A percentile compares a stretch with the other conserved stretches of the same genome.
phyloP scores from a whole-genome alignment of 2,329 filamentous ascomycete species.

The Aspergillus fumigatus region DNA sequence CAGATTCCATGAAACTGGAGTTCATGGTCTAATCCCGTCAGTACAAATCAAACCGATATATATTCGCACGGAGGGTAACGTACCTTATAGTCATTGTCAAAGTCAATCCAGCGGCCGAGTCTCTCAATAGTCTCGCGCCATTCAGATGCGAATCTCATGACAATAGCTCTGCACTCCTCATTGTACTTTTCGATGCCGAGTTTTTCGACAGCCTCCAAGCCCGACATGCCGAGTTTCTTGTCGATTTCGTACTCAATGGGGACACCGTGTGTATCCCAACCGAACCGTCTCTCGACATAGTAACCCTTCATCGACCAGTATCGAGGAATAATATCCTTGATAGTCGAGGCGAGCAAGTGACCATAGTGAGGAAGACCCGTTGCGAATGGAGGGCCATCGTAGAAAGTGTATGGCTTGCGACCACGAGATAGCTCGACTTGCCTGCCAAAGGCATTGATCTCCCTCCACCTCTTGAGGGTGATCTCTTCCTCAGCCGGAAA shows the following conservation, averaged over 20 bases:
- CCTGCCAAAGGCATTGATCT: slow-evolving; percentile 84
- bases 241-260: slow-evolving; percentile 97
- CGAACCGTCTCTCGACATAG: slow-evolving; percentile 87
- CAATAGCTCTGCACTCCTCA: slow-evolving; percentile 82
- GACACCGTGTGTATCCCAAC: slow-evolving; percentile 92
- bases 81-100: slow-evolving; percentile 94
- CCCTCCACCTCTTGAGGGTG: slow-evolving; percentile 80
- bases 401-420: slow-evolving; percentile 85
- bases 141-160: slow-evolving; percentile 83
- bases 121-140: slow-evolving; percentile 87
- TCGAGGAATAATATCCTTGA: slow-evolving; percentile 93
- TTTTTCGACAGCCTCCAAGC: slow-evolving; percentile 79
- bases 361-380: slow-evolving; percentile 67
- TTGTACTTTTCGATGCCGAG: slow-evolving; percentile 89
- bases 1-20: slow-evolving; percentile 87
- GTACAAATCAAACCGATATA: not conserved
- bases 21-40: slow-evolving; percentile 69
- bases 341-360: slow-evolving; percentile 83
- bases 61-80: not conserved
- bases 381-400: slow-evolving; percentile 78
- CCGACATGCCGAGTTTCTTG: slow-evolving; percentile 87
- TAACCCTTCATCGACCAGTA: slow-evolving; percentile 98
- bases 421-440: slow-evolving; percentile 84
- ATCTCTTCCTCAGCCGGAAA: slow-evolving; percentile 89
- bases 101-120: slow-evolving; percentile 92